A percentile compares a stretch with the other conserved stretches of the same genome.
phyloP scores from a whole-genome alignment of 768 basidiomycete genomes.

The Xanthoconium stramineum region DNA sequence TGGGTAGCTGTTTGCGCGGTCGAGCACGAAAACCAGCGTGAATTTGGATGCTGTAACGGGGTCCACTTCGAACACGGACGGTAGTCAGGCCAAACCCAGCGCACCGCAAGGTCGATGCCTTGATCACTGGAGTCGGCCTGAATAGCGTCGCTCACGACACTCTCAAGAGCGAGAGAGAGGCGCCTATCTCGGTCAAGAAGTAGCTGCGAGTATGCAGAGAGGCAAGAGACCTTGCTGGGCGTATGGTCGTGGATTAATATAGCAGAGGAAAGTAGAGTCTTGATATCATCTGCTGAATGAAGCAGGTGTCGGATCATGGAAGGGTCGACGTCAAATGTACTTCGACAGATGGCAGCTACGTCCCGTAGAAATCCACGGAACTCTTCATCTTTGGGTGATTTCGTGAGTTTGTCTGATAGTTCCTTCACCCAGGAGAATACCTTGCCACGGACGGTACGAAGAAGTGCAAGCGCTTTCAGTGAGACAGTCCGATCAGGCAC shows the following conservation, averaged over 20 bases:
- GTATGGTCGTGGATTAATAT: constrained; percentile 28
- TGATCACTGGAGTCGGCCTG: not conserved
- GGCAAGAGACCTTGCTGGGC: not conserved
- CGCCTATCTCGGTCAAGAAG: constrained; percentile 31
- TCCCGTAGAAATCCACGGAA: constrained; percentile 30
- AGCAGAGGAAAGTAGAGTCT: constrained; percentile 19
- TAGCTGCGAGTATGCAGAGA: constrained; percentile 5
- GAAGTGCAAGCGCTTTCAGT: constrained; percentile 20
- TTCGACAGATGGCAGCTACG: constrained; percentile 39
- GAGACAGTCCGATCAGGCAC: constrained; percentile 9
- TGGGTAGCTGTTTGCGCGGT: constrained; percentile 9
- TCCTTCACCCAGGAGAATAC: constrained; percentile 37
- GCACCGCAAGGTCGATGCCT: constrained; percentile 20
- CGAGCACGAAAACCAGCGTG: constrained; percentile 22
- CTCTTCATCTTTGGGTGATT: constrained; percentile 10
- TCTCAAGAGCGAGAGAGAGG: constrained; percentile 27
- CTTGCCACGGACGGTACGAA: constrained; percentile 32
- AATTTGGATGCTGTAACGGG: constrained; percentile 3
- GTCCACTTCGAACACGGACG: constrained; percentile 23
- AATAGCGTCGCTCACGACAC: not conserved
- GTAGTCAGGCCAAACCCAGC: constrained; percentile 24
- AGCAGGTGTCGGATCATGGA: constrained; percentile 3
- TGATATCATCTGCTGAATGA: constrained; percentile 22
- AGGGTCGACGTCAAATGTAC: constrained; percentile 29
- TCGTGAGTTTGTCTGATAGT: constrained; percentile 25